phyloP scores from a whole-genome alignment of 306 rosid species.

The Amphicarpaea edgeworthii region DNA sequence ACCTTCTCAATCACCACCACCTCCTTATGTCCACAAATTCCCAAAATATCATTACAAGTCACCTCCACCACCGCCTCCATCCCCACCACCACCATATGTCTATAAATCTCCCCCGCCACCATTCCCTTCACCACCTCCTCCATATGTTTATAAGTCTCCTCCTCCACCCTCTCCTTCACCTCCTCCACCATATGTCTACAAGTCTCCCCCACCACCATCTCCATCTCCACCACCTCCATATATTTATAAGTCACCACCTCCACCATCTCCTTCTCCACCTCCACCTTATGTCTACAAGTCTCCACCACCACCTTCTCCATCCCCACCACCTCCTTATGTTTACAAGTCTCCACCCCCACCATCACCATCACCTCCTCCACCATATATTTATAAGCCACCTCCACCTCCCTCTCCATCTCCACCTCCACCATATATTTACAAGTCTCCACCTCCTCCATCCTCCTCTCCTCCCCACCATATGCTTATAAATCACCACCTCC shows the following conservation, averaged over 20 bases:
- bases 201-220: background rate
- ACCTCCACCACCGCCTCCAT: background rate
- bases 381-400: background rate
- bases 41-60: background rate
- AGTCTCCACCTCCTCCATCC: background rate
- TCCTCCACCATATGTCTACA: background rate
- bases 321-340: background rate
- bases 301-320: background rate
- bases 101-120: background rate
- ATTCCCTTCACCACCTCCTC: background rate
- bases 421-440: background rate
- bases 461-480: background rate
- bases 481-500: background rate
- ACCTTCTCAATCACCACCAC: no score
- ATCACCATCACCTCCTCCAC: background rate
- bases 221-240: background rate
- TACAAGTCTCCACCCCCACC: background rate
- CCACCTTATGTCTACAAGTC: background rate
- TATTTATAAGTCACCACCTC: background rate
- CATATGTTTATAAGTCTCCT: background rate
- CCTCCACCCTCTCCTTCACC: background rate
- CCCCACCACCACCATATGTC: background rate
- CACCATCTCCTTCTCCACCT: background rate
- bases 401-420: background rate
- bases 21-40: background rate